These are phyloP conservation scores for Fusarium subtropicale DNA, from an alignment of 2,329 filamentous ascomycete species.

Conservation along the genomic window DNA sequence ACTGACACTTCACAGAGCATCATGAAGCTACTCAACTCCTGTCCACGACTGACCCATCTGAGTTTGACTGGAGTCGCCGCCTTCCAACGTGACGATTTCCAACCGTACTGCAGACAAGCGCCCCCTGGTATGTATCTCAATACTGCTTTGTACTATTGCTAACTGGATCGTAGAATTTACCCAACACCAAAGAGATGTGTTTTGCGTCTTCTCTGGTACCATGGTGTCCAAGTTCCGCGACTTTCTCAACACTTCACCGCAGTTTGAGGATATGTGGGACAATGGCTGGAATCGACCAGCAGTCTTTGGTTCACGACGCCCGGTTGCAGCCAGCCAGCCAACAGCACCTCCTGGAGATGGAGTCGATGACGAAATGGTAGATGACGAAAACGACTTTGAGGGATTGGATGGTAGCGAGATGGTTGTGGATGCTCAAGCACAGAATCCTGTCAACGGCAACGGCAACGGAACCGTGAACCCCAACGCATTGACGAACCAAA, in stretches of 20 bases:
- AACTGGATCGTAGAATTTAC: slow-evolving; percentile 78
- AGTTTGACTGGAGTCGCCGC: slow-evolving; percentile 93
- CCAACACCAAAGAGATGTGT: slow-evolving; percentile 92
- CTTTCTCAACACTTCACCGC: slow-evolving; percentile 73
- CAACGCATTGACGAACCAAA: slow-evolving; percentile 19
- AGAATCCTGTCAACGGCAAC: slow-evolving; percentile 41
- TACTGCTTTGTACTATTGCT: slow-evolving; percentile 31
- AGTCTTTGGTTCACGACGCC: slow-evolving; percentile 15
- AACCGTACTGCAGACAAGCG: slow-evolving; percentile 85
- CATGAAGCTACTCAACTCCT: slow-evolving; percentile 87
- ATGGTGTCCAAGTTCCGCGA: slow-evolving; percentile 83
- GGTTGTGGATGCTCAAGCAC: slow-evolving; percentile 51
- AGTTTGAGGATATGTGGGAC: slow-evolving; percentile 60
- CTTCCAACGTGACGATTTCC: slow-evolving; percentile 87
- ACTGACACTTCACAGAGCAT: slow-evolving; percentile 74
- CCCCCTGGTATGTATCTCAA: slow-evolving; percentile 70
- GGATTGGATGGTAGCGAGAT: slow-evolving; percentile 56
- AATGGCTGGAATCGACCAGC: slow-evolving; percentile 31
- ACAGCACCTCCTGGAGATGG: slow-evolving; percentile 45
- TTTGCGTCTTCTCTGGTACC: slow-evolving; percentile 94
- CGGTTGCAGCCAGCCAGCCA: slow-evolving; percentile 14
- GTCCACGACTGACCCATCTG: slow-evolving; percentile 91
- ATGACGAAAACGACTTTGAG: slow-evolving; percentile 60
- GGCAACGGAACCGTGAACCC: slow-evolving; percentile 19
- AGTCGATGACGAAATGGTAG: slow-evolving; percentile 58